These are phyloP conservation scores for Lachancea thermotolerans DNA, from an alignment of 805 yeast species.

Conservation along the genomic window DNA sequence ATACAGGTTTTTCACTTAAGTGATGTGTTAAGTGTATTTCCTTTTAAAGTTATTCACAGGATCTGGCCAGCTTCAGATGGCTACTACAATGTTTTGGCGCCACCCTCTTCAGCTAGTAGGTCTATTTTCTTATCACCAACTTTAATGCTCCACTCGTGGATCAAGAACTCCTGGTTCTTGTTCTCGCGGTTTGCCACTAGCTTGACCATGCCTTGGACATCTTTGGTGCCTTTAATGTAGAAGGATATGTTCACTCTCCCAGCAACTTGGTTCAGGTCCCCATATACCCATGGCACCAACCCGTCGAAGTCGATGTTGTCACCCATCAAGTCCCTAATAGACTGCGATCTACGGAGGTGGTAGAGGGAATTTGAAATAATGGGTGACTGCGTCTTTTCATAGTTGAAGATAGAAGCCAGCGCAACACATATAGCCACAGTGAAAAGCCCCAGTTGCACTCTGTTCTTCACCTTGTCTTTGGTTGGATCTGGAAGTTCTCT, in stretches of 20 bases:
- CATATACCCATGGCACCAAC: slow-evolving; percentile 78
- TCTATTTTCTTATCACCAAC: slow-evolving; percentile 42
- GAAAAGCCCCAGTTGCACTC: slow-evolving; percentile 50
- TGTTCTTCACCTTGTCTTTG: slow-evolving; percentile 44
- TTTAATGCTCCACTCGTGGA: slow-evolving; percentile 56
- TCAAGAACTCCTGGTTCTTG: slow-evolving; percentile 49
- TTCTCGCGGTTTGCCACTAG: slow-evolving; percentile 68
- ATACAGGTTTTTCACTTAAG: background rate
- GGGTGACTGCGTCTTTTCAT: slow-evolving; percentile 88
- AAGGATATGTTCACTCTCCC: slow-evolving; percentile 75
- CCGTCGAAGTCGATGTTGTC: slow-evolving; percentile 66
- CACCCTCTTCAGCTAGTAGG: slow-evolving; percentile 41
- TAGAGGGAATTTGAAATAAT: slow-evolving; percentile 81
- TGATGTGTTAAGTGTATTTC: background rate
- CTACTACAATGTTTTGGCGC: slow-evolving; percentile 19
- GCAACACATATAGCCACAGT: slow-evolving; percentile 47
- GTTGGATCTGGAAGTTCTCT: slow-evolving; percentile 78
- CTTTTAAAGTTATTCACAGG: slow-evolving; percentile 3
- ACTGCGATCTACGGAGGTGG: slow-evolving; percentile 68
- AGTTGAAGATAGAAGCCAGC: slow-evolving; percentile 71
- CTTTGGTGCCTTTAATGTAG: slow-evolving; percentile 59
- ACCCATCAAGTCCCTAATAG: slow-evolving; percentile 61
- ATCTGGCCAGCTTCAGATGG: background rate
- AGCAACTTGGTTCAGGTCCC: slow-evolving; percentile 73
- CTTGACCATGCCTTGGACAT: slow-evolving; percentile 44